Conservation (phyloP, 352 stramenopile species). For the Pythium plurisporium region DNA sequence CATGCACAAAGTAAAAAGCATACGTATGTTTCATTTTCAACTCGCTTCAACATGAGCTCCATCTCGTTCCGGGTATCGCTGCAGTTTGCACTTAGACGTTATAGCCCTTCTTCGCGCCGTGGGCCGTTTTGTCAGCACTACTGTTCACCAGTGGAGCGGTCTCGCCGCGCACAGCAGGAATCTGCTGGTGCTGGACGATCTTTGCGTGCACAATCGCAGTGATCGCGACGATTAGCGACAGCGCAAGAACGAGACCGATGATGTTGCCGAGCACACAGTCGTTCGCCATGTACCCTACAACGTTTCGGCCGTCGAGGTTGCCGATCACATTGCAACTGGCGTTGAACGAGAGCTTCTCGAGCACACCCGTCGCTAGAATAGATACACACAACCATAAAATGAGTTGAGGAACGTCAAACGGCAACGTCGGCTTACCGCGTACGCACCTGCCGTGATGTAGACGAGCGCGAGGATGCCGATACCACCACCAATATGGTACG, state of each 20-base stretch:
- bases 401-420: too few relatives aligned
- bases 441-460: constrained; percentile 46
- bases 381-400: not conserved
- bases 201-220: constrained; percentile 55
- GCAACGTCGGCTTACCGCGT: too few relatives aligned
- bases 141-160: constrained; percentile 36
- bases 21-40: not conserved
- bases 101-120: constrained; percentile 15
- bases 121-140: not conserved
- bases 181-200: constrained; percentile 18
- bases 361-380: constrained; percentile 42
- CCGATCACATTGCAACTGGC: constrained; percentile 78
- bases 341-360: constrained; percentile 86
- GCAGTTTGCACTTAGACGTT: constrained; percentile 22
- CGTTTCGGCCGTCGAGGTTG: constrained; percentile 46
- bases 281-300: constrained; percentile 65
- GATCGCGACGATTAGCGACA: constrained; percentile 38
- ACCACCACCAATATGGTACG: constrained; percentile 68
- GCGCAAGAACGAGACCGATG: constrained; percentile 57
- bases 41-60: not conserved
- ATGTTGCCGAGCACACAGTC: constrained; percentile 76
- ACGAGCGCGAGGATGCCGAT: constrained; percentile 61
- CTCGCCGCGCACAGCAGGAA: constrained; percentile 29
- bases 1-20: constrained; percentile 5
- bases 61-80: too few relatives aligned